Conservation (phyloP, 2,329 filamentous ascomycete species). For the Helminthosporium solani region DNA sequence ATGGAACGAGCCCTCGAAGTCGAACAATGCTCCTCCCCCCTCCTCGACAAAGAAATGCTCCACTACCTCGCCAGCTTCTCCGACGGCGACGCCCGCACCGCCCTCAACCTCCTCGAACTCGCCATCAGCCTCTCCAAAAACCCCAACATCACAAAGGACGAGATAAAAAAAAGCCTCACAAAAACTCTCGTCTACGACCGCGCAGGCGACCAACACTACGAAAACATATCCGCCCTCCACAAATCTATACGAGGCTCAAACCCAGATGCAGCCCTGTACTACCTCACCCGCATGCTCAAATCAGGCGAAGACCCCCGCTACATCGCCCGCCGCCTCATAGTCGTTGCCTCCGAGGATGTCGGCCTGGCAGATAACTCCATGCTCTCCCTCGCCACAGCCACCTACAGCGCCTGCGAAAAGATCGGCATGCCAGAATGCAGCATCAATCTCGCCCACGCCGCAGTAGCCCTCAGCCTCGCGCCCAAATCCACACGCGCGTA, state of each 20-base stretch:
- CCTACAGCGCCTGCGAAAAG: conserved; percentile 86
- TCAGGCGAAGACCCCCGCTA: conserved; percentile 92
- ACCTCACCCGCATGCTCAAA: conserved; percentile 92
- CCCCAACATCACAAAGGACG: conserved; percentile 67
- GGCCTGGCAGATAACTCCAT: conserved; percentile 85
- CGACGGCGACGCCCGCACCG: conserved; percentile 90
- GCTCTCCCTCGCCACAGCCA: conserved; percentile 78
- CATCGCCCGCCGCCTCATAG: conserved; percentile 87
- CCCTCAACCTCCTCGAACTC: conserved; percentile 87
- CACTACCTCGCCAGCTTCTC: conserved; percentile 81
- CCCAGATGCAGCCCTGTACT: conserved; percentile 87
- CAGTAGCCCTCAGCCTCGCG: conserved; percentile 76
- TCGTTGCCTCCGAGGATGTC: conserved; percentile 92
- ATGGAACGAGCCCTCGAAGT: conserved; percentile 70
- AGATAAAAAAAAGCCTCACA: conserved; percentile 79
- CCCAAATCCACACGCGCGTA: conserved; percentile 89
- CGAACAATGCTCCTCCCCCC: conserved; percentile 55
- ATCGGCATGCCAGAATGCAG: conserved; percentile 94
- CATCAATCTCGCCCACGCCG: conserved; percentile 85
- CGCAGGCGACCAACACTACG: conserved; percentile 94
- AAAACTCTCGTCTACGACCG: conserved; percentile 94
- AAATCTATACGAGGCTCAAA: conserved; percentile 90
- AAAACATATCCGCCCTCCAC: conserved; percentile 95
- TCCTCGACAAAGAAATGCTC: conserved; percentile 77
- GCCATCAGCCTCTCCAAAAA: conserved; percentile 73